A percentile compares a stretch with the other conserved stretches of the same genome.
Conservation (phyloP, 2,329 filamentous ascomycete genomes). For the Metarhizium album region DNA sequence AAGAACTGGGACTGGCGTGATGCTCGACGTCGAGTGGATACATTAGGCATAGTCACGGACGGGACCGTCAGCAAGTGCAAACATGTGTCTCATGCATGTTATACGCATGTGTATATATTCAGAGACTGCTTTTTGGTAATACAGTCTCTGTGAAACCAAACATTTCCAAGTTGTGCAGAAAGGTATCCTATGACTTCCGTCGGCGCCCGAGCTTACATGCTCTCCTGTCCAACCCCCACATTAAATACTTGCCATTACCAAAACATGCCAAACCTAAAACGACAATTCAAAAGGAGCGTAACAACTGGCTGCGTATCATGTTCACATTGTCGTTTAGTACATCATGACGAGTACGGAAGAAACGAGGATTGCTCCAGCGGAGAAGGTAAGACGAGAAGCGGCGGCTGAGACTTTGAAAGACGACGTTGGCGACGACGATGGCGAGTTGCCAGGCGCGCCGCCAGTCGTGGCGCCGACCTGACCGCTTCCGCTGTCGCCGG, state of each 20-base stretch:
- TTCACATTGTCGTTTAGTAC: not conserved
- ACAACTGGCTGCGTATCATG: not conserved
- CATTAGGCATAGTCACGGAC: not conserved
- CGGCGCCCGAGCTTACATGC: not conserved
- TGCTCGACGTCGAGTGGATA: not conserved
- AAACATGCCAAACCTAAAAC: not conserved
- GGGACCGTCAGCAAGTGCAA: too few relatives aligned
- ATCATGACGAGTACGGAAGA: not conserved
- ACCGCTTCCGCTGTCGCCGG: not conserved
- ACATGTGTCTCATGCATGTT: not conserved
- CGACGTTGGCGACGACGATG: not conserved
- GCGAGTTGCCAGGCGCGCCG: not conserved
- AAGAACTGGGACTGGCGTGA: slow-evolving; percentile 50
- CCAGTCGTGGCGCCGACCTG: not conserved
- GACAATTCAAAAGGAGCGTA: not conserved
- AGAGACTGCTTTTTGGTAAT: not conserved
- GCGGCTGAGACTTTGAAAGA: not conserved
- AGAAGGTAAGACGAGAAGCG: not conserved
- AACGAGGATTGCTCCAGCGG: not conserved
- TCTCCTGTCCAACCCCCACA: not conserved
- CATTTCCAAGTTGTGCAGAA: not conserved
- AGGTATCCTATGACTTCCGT: not conserved
- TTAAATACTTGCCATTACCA: not conserved
- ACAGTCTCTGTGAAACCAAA: not conserved
- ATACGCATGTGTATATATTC: not conserved